A percentile compares a stretch with the other conserved stretches of the same genome.
phyloP scores from a whole-genome alignment of 1,284 basidiomycete species.

The Melampsora americana region DNA sequence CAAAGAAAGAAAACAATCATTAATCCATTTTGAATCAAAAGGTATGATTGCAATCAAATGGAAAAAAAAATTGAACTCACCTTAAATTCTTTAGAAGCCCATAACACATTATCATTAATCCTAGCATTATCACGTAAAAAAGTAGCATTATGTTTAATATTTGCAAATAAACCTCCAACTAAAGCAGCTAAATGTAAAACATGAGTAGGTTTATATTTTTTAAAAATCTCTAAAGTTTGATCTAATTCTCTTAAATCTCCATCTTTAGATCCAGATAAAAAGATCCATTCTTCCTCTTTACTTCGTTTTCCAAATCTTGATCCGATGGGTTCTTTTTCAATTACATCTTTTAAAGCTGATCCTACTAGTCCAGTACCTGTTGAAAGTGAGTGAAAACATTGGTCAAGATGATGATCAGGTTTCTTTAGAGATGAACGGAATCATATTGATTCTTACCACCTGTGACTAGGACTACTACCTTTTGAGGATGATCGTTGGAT shows the following conservation, averaged over 20 bases:
- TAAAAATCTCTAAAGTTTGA: constrained; percentile 61
- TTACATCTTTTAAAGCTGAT: constrained; percentile 70
- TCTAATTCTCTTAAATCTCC: constrained; percentile 64
- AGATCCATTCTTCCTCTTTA: constrained; percentile 77
- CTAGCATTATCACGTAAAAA: constrained; percentile 83
- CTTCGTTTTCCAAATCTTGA: constrained; percentile 69
- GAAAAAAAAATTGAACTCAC: constrained; percentile 43
- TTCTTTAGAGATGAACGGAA: not conserved
- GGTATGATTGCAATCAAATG: not conserved
- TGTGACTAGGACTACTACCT: constrained; percentile 31
- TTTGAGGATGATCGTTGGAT: too few species aligned
- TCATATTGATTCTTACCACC: constrained; percentile 1
- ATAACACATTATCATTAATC: constrained; percentile 85
- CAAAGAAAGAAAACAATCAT: not conserved
- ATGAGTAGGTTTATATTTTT: constrained; percentile 82
- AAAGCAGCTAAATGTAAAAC: constrained; percentile 67
- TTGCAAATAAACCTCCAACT: constrained; percentile 86
- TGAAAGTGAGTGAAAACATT: not conserved
- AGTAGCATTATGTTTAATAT: constrained; percentile 80
- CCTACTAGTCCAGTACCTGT: constrained; percentile 74
- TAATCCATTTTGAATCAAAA: constrained; percentile 2
- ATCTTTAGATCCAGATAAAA: constrained; percentile 66
- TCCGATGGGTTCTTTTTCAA: constrained; percentile 70
- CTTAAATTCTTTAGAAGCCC: constrained; percentile 65
- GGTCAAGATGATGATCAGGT: not conserved